Evolutionary conservation across 345 rosid species (phyloP).

Genomic region (Hypericum perforatum): DNA sequence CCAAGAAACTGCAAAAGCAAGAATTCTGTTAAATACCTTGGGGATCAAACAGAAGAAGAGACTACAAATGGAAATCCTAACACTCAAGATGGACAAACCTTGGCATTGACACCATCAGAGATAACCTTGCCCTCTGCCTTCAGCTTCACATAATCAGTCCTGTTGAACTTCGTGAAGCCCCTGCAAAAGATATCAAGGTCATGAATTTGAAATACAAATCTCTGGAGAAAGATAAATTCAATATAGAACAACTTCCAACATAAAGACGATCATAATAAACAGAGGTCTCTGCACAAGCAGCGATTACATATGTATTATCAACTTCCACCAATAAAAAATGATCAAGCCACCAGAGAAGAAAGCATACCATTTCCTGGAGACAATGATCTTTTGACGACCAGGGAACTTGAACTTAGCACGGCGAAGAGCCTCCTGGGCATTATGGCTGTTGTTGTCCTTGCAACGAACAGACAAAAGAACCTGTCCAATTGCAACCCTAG

Average conservation of each 20-base stretch:
- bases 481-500: conserved; percentile 70
- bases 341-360: no score
- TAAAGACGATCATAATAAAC: no score
- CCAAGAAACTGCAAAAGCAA: conserved; percentile 46
- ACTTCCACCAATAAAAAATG: no score
- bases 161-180: conserved; percentile 63
- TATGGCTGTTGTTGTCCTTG: conserved; percentile 51
- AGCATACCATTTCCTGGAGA: conserved; percentile 65
- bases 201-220: background rate
- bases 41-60: background rate
- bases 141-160: conserved; percentile 42
- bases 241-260: background rate
- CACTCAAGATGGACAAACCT: conserved; percentile 26
- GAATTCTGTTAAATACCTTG: no score
- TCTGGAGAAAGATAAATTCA: background rate
- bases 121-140: conserved; percentile 51
- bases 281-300: no score
- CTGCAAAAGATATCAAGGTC: conserved; percentile 18
- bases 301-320: no score
- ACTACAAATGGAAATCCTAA: background rate
- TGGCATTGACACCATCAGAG: conserved; percentile 68
- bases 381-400: conserved; percentile 71
- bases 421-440: conserved; percentile 77
- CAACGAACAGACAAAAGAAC: conserved; percentile 72
- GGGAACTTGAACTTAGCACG: conserved; percentile 76